Evolutionary conservation across 1,284 basidiomycete species (phyloP).

Genomic region (Anthracocystis setariae): DNA sequence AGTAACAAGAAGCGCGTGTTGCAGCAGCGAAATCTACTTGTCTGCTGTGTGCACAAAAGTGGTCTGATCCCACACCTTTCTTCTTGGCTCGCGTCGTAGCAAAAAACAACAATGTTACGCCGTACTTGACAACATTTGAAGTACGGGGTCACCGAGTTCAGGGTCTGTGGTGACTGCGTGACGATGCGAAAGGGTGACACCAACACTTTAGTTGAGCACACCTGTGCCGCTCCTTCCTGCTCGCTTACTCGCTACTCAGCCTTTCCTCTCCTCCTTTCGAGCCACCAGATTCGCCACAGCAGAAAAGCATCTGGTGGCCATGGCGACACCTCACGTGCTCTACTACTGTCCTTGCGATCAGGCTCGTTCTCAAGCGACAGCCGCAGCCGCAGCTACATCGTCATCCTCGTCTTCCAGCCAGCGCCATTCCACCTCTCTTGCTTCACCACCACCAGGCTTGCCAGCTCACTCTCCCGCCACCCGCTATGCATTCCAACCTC

Average conservation of each 20-base stretch:
- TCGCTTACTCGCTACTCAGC: neutral
- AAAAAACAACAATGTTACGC: neutral
- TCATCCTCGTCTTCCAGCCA: slow-evolving; percentile 5
- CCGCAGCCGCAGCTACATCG: slow-evolving; percentile 1
- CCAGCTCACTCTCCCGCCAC: slow-evolving; percentile 44
- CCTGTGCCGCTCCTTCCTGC: neutral
- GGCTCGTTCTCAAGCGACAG: neutral
- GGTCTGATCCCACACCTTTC: slow-evolving; percentile 29
- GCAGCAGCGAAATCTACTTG: slow-evolving; percentile 22
- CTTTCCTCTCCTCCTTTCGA: neutral
- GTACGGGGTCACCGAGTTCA: no score
- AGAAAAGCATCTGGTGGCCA: neutral
- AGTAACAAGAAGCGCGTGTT: neutral
- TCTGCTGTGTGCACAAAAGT: slow-evolving; percentile 12
- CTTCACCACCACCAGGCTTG: slow-evolving; percentile 28
- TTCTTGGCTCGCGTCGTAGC: neutral
- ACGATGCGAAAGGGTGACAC: slow-evolving; percentile 5
- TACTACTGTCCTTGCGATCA: slow-evolving; percentile 46
- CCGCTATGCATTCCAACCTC: slow-evolving; percentile 72
- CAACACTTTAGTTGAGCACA: no score
- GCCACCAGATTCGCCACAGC: neutral
- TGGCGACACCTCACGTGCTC: slow-evolving; percentile 35
- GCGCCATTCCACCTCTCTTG: slow-evolving; percentile 1
- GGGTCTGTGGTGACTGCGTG: neutral
- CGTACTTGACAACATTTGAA: no score